A percentile compares a stretch with the other conserved stretches of the same genome.
These are phyloP conservation scores for Neurospora sp. DNA, from an alignment of 2,329 filamentous ascomycete genomes.

Conservation along the genomic window DNA sequence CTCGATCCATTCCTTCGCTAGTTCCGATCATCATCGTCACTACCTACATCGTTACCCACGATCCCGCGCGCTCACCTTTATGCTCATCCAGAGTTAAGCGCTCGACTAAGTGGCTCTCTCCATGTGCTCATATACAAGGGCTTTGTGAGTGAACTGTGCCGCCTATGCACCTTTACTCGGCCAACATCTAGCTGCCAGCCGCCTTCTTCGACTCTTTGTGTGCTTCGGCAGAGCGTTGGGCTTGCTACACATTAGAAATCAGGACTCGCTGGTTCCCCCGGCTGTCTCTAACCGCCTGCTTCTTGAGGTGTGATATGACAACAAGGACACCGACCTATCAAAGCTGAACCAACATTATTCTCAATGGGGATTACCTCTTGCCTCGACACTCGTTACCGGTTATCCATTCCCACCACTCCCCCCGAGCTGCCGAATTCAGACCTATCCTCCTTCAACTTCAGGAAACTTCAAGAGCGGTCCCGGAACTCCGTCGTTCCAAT, in stretches of 20 bases:
- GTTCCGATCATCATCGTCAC: not conserved
- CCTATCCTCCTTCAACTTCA: conserved; percentile 37
- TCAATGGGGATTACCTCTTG: conserved; percentile 48
- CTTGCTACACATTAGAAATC: not conserved
- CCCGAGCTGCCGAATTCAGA: conserved; percentile 44
- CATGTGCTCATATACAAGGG: conserved; percentile 11
- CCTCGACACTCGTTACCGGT: conserved; percentile 40
- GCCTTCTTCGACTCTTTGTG: conserved; percentile 10
- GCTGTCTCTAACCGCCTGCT: not conserved
- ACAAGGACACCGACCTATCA: conserved; percentile 7
- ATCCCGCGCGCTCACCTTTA: not conserved
- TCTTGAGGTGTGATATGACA: conserved; percentile 11
- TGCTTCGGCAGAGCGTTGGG: conserved; percentile 8
- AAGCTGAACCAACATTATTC: conserved; percentile 19
- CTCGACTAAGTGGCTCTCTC: not conserved
- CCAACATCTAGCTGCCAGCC: conserved; percentile 18
- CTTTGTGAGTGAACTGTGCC: conserved; percentile 16
- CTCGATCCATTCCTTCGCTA: not conserved
- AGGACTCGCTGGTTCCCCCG: not conserved
- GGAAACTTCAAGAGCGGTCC: conserved; percentile 32
- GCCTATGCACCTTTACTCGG: conserved; percentile 19
- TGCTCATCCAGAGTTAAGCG: not conserved
- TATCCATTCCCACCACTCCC: conserved; percentile 43
- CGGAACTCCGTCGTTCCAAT: conserved; percentile 35
- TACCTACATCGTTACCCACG: not conserved